Percentiles rank a stretch among this genome's conserved stretches.
phyloP scores from a whole-genome alignment of 1,284 basidiomycete species.

The Boletus smithii region DNA sequence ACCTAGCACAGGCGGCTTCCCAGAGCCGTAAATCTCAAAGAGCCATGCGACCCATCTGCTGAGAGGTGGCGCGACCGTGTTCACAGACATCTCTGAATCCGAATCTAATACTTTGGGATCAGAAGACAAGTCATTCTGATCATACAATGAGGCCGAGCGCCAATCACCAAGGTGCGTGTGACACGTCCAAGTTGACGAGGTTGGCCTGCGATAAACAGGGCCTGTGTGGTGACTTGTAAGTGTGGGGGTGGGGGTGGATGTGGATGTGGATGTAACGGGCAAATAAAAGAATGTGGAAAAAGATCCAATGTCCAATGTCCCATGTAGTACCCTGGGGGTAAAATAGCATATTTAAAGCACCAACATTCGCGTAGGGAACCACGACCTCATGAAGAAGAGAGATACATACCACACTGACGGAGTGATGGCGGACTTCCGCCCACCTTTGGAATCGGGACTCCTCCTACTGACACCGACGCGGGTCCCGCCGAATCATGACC shows the following conservation, averaged over 20 bases:
- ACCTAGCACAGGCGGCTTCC: slow-evolving; percentile 36
- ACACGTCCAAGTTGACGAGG: background rate
- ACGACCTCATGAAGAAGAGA: no score
- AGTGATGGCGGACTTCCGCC: no score
- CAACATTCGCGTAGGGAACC: no score
- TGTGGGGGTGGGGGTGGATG: no score
- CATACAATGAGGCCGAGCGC: background rate
- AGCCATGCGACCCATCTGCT: slow-evolving; percentile 25
- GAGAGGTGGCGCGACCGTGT: slow-evolving; percentile 19
- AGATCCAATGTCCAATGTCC: no score
- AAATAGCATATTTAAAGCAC: slow-evolving; percentile 7
- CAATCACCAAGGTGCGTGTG: background rate
- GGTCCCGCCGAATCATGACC: no score
- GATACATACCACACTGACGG: no score
- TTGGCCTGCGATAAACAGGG: background rate
- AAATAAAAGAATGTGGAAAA: background rate
- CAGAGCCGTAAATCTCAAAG: slow-evolving; percentile 24
- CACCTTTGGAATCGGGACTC: no score
- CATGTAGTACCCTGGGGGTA: background rate
- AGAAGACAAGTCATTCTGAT: background rate
- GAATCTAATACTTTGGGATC: background rate
- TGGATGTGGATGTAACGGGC: background rate
- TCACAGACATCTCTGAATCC: slow-evolving; percentile 16
- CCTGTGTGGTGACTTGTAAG: no score
- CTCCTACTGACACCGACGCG: no score